A percentile compares a stretch with the other conserved stretches of the same genome.
Evolutionary conservation across 768 basidiomycete genomes (phyloP).

Genomic region (Podaxis pistillaris): DNA sequence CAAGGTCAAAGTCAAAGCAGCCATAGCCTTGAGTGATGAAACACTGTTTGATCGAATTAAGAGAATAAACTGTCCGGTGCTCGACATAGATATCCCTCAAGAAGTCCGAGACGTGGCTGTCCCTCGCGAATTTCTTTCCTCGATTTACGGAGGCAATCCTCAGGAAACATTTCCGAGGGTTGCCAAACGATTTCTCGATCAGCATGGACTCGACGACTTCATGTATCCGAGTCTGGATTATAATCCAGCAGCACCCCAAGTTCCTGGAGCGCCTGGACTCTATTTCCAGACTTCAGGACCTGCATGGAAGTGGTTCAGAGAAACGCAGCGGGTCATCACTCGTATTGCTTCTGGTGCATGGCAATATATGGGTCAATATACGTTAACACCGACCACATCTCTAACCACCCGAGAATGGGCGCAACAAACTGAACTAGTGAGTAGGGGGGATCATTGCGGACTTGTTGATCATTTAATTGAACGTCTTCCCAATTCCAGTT

Average conservation of each 20-base stretch:
- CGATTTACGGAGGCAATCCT: slow-evolving; percentile 23
- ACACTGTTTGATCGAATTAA: neutral
- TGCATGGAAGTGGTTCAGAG: neutral
- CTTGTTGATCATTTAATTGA: no score
- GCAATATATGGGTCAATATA: slow-evolving; percentile 35
- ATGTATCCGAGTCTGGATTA: slow-evolving; percentile 25
- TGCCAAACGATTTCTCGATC: slow-evolving; percentile 14
- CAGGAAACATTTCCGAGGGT: slow-evolving; percentile 20
- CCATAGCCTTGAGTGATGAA: neutral
- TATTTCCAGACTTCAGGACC: slow-evolving; percentile 17
- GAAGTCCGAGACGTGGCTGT: slow-evolving; percentile 9
- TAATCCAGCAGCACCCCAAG: slow-evolving; percentile 23
- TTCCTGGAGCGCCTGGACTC: slow-evolving; percentile 30
- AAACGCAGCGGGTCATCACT: slow-evolving; percentile 26
- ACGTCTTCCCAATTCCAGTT: slow-evolving; percentile 9
- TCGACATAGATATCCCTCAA: neutral
- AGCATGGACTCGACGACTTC: slow-evolving; percentile 27
- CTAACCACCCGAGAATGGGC: slow-evolving; percentile 27
- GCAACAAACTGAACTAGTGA: slow-evolving; percentile 19
- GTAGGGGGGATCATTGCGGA: neutral
- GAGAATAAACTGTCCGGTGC: neutral
- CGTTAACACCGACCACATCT: slow-evolving; percentile 36
- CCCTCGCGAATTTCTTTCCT: slow-evolving; percentile 22
- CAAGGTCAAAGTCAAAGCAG: neutral
- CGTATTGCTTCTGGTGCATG: slow-evolving; percentile 28